Conservation (phyloP, 768 basidiomycete genomes). For the Scleroderma citrinum region DNA sequence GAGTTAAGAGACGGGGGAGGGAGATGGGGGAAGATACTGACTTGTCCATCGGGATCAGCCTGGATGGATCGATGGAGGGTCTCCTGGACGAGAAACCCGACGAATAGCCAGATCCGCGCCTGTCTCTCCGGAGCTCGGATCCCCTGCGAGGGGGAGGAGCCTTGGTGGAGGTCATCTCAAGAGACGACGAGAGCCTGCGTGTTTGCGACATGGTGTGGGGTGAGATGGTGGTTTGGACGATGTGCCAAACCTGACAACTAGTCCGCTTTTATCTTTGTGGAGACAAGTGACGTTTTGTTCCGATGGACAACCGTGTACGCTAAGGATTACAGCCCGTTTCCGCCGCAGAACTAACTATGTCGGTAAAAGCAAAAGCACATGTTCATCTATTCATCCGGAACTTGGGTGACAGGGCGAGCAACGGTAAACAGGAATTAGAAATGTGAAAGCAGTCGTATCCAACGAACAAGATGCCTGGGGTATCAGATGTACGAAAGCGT, state of each 20-base stretch:
- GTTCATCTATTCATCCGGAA: neutral
- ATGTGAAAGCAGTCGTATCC: neutral
- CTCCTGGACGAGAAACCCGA: conserved; percentile 51
- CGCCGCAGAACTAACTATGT: neutral
- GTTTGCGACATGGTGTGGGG: conserved; percentile 11
- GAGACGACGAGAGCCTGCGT: conserved; percentile 22
- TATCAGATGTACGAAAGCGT: conserved; percentile 13
- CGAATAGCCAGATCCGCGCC: conserved; percentile 42
- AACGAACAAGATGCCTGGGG: conserved; percentile 17
- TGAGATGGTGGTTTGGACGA: conserved; percentile 9
- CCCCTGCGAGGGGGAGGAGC: conserved; percentile 37
- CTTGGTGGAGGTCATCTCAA: conserved; percentile 29
- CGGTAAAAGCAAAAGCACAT: neutral
- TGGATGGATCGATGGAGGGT: conserved; percentile 71
- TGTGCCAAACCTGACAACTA: neutral
- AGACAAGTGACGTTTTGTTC: neutral
- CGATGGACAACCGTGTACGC: neutral
- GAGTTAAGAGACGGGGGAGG: conserved; percentile 3
- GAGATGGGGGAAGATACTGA: conserved; percentile 26
- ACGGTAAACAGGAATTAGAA: conserved; percentile 8
- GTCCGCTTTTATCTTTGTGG: conserved; percentile 8
- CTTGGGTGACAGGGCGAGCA: conserved; percentile 6
- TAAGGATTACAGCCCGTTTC: neutral
- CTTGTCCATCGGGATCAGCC: conserved; percentile 79
- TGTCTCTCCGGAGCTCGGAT: conserved; percentile 41